Evolutionary conservation across 495 filamentous ascomycete genomes (phyloP).

Genomic region (Daldinia caldariorum): DNA sequence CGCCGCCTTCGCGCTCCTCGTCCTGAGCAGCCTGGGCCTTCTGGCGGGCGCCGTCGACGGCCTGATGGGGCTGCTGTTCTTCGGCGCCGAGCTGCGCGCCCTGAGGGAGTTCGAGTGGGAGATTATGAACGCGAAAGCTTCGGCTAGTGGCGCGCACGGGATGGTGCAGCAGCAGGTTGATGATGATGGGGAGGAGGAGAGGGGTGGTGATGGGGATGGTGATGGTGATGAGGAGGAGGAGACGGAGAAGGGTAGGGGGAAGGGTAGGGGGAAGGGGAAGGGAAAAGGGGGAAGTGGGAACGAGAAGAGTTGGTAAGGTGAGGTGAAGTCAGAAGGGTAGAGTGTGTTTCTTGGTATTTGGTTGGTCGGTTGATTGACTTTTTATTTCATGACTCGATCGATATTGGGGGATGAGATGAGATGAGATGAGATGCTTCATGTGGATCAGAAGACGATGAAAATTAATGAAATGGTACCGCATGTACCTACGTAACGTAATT

Average conservation of each 20-base stretch:
- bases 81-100: slow-evolving; percentile 80
- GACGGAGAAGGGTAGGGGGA: background rate
- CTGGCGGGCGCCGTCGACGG: slow-evolving; percentile 82
- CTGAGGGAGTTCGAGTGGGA: slow-evolving; percentile 98
- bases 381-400: background rate
- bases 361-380: background rate
- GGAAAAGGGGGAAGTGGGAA: slow-evolving; percentile 10
- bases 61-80: slow-evolving; percentile 85
- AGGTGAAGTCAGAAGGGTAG: background rate
- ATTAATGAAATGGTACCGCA: too few species aligned
- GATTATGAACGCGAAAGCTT: slow-evolving; percentile 71
- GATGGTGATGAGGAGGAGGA: slow-evolving; percentile 9
- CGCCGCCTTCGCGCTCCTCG: slow-evolving; percentile 80
- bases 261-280: background rate
- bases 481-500: background rate
- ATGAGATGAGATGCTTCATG: background rate
- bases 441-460: background rate
- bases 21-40: slow-evolving; percentile 80
- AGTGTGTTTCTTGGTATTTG: too few species aligned
- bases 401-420: background rate
- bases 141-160: slow-evolving; percentile 40
- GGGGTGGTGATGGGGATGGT: slow-evolving; percentile 9
- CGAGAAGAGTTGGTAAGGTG: slow-evolving; percentile 4
- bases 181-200: background rate
- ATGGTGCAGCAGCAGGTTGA: slow-evolving; percentile 34